Conservation (phyloP, 176 grass and related monocot genomes). For the Oryza australiensis region DNA sequence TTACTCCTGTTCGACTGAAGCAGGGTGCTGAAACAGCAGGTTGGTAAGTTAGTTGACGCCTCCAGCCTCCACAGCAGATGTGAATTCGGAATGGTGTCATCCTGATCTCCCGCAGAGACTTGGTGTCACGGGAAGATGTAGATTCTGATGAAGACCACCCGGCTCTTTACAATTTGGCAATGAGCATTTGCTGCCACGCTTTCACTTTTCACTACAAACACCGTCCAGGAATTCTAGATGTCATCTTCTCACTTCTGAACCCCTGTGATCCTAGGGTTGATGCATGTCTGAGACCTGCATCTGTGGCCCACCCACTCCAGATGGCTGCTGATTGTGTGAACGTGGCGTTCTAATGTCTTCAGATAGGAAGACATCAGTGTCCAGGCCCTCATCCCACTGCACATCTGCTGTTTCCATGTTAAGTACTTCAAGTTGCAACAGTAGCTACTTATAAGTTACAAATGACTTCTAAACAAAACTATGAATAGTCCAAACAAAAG, state of each 20-base stretch:
- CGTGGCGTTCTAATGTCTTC: slow-evolving; percentile 63
- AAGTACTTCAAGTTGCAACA: slow-evolving; percentile 45
- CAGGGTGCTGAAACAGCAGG: not conserved
- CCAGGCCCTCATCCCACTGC: slow-evolving; percentile 72
- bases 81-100: not conserved
- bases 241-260: slow-evolving; percentile 11
- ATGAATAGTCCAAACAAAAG: not conserved
- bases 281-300: slow-evolving; percentile 47
- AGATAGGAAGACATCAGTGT: slow-evolving; percentile 62
- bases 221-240: slow-evolving; percentile 14
- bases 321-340: slow-evolving; percentile 43
- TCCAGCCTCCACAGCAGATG: not conserved
- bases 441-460: slow-evolving; percentile 20
- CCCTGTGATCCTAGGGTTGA: slow-evolving; percentile 22
- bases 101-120: slow-evolving; percentile 4
- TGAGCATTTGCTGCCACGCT: slow-evolving; percentile 10
- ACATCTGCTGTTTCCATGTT: slow-evolving; percentile 70
- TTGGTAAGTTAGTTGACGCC: slow-evolving; percentile 12
- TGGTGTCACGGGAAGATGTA: not conserved
- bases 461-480: slow-evolving; percentile 1
- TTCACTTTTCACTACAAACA: slow-evolving; percentile 21
- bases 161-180: slow-evolving; percentile 20
- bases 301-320: slow-evolving; percentile 21
- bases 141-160: not conserved
- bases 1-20: slow-evolving; percentile 10